Conservation (phyloP, 164 flowering plant species). For the Buxus sempervirens region DNA sequence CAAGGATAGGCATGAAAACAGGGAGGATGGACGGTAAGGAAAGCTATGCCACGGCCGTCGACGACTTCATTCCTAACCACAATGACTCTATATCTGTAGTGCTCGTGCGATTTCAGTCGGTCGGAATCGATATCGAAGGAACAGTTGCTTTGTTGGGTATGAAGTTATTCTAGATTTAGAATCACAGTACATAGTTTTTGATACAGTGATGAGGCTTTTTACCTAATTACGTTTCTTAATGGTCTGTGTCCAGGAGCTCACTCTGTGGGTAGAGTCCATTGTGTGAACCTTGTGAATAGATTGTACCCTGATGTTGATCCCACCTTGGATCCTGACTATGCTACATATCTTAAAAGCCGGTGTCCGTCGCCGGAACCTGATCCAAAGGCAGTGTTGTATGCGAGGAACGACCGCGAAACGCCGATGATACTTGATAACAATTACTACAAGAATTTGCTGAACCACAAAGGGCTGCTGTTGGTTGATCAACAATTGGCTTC, state of each 20-base stretch:
- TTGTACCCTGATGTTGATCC: constrained; percentile 84
- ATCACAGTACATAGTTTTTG: too few relatives aligned
- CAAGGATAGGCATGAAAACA: constrained; percentile 59
- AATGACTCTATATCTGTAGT: constrained; percentile 49
- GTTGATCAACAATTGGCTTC: constrained; percentile 65
- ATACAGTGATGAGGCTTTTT: too few relatives aligned
- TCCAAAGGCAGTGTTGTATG: constrained; percentile 53
- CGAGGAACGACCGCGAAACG: constrained; percentile 66
- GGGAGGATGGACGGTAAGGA: constrained; percentile 66
- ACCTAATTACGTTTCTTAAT: not conserved
- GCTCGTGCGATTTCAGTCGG: constrained; percentile 60
- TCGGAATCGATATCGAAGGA: constrained; percentile 69
- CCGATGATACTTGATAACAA: constrained; percentile 76
- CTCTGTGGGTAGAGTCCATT: constrained; percentile 85
- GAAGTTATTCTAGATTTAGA: not conserved
- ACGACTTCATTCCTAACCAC: constrained; percentile 61
- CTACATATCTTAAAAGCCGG: constrained; percentile 54
- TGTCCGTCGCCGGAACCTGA: constrained; percentile 73
- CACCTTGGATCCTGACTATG: constrained; percentile 64
- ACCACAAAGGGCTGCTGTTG: constrained; percentile 57
- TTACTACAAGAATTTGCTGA: constrained; percentile 73
- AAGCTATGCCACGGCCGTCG: constrained; percentile 42
- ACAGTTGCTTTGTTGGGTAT: constrained; percentile 75
- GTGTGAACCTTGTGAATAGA: constrained; percentile 59
- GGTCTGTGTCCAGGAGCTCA: constrained; percentile 63